Evolutionary conservation across 2,329 filamentous ascomycete species (phyloP).

Genomic region (Epichloe hybrida): DNA sequence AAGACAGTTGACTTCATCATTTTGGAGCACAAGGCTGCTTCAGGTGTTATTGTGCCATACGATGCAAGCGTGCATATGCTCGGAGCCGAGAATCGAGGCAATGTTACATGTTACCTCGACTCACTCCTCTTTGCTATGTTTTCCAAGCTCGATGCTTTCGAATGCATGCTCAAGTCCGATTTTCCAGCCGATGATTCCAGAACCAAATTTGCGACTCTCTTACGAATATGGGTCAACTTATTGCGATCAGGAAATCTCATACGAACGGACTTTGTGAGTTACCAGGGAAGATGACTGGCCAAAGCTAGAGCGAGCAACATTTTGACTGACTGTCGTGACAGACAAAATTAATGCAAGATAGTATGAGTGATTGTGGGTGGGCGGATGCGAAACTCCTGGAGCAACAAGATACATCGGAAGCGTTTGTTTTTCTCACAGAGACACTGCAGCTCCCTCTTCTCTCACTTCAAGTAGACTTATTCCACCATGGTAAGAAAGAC

Average conservation of each 20-base stretch:
- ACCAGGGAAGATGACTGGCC: neutral
- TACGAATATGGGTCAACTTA: conserved; percentile 90
- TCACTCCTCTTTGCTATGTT: conserved; percentile 93
- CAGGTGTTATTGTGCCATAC: conserved; percentile 65
- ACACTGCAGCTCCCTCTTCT: conserved; percentile 76
- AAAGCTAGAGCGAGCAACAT: neutral
- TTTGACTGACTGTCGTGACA: conserved; percentile 21
- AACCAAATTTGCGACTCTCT: conserved; percentile 58
- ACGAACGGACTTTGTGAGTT: conserved; percentile 62
- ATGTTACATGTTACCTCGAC: conserved; percentile 91
- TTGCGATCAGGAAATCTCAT: conserved; percentile 75
- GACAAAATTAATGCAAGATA: conserved; percentile 72
- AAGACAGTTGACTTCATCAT: conserved; percentile 65
- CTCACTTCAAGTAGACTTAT: conserved; percentile 86
- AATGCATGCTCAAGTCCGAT: conserved; percentile 75
- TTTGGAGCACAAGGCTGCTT: conserved; percentile 67
- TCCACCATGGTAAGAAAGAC: conserved; percentile 76
- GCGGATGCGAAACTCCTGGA: conserved; percentile 59
- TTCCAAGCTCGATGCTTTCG: conserved; percentile 75
- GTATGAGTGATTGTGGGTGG: conserved; percentile 81
- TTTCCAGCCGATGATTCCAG: conserved; percentile 54
- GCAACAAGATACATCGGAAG: conserved; percentile 93
- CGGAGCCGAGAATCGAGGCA: conserved; percentile 73
- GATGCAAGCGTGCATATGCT: conserved; percentile 58
- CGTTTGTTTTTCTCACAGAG: conserved; percentile 88